These are phyloP conservation scores for Exophiala aquamarina DNA, from an alignment of 2,329 filamentous ascomycete species.

Conservation along the genomic window DNA sequence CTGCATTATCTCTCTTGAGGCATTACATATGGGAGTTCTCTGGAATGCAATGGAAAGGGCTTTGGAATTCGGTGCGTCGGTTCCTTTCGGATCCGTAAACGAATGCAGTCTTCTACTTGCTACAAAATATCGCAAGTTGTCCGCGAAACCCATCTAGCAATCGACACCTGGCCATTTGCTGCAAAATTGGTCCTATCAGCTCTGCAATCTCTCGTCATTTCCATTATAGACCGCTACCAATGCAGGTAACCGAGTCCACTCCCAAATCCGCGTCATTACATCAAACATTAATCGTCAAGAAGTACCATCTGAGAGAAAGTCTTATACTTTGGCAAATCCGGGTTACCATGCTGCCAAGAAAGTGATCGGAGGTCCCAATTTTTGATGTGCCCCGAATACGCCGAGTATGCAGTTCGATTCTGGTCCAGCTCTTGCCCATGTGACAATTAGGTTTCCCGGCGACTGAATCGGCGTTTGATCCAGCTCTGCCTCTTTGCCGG, in stretches of 20 bases:
- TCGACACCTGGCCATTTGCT: background rate
- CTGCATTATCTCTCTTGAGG: too few relatives aligned
- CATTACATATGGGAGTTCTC: background rate
- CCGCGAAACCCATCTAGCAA: background rate
- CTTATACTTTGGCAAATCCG: constrained; percentile 11
- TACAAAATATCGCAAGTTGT: too few relatives aligned
- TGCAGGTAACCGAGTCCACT: constrained; percentile 1
- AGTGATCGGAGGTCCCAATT: constrained; percentile 1
- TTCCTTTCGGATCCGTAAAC: background rate
- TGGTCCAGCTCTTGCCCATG: too few relatives aligned
- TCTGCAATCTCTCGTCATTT: background rate
- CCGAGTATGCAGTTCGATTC: constrained; percentile 9
- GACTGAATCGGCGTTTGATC: constrained; percentile 82
- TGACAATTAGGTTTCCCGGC: constrained; percentile 34
- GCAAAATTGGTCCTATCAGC: too few relatives aligned
- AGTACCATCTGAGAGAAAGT: background rate
- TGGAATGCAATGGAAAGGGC: background rate
- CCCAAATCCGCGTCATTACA: constrained; percentile 17
- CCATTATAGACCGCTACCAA: background rate
- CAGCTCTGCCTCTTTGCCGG: constrained; percentile 79
- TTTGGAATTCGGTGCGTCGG: background rate
- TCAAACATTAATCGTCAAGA: constrained; percentile 25
- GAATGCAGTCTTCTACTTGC: too few relatives aligned
- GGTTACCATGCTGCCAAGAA: constrained; percentile 6
- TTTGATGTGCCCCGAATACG: constrained; percentile 5